Evolutionary conservation across 306 rosid genomes (phyloP), one percentile per base, ranked within the genome.

Genomic region (Cyamopsis tetragonoloba): DNA sequence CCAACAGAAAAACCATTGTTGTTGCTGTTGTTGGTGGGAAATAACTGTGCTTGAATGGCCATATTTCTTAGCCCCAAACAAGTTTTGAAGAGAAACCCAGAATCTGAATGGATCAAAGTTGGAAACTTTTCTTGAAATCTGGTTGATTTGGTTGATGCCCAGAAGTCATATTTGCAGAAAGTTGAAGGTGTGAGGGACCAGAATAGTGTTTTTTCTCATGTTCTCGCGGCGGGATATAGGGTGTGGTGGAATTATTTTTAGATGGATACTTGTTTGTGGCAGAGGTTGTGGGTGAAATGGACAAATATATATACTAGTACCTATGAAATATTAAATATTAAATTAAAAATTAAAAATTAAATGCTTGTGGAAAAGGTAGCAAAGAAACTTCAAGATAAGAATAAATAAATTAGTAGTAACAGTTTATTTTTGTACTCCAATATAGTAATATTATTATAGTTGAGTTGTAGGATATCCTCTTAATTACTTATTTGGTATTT

Each of bases 21-120:
- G 10, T 42, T n/a, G n/a, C n/a, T n/a, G n/a, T n/a, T n/a, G 59
- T 75, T 79, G 30, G 76, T 83, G 4, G 80, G 11, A 26, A 53
- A 82, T 61, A 86, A 15, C 58, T 82, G 91, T 1, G 95, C 88
- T 30, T 87, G 87, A 68, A 87, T 79, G 2, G 95, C 89, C 96
- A 70, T 70, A n/a, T 1, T n/a, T 43, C 23, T n/a, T 3, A 14
- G 6, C 59, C n/a, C 27, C 35, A 7, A 38, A 37, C 34, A n/a
- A n/a, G n/a, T 17, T 3, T 23, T 4, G 1, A 22, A 19, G 2
- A 5, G 19, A 11, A 47, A 2, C 59, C 5, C 27, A 70, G 11
- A 27, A n/a, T 3, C 23, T 17, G 38, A 60, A 37, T n/a, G n/a
- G n/a, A n/a, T n/a, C n/a, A n/a, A n/a, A n/a, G n/a, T n/a, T n/a